Conservation (phyloP, 1,139 yeast genomes). For the Insectozyma bohioensis region DNA sequence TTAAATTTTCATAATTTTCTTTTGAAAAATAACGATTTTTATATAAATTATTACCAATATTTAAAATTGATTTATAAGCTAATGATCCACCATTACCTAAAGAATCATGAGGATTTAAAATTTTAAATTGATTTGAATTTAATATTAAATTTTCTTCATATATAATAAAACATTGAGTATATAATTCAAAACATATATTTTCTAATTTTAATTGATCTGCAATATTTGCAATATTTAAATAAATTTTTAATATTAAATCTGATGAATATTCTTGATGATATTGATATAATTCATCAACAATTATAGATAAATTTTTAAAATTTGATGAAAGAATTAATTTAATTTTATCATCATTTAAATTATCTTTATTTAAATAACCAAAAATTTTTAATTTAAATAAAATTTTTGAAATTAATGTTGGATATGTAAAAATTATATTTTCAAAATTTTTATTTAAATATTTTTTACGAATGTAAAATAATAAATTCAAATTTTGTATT, state of each 20-base stretch:
- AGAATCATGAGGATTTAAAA: constrained; percentile 36
- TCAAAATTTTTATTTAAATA: constrained; percentile 54
- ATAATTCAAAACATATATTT: constrained; percentile 77
- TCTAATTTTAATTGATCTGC: constrained; percentile 71
- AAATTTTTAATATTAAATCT: constrained; percentile 50
- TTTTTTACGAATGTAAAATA: constrained; percentile 55
- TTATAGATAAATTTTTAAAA: constrained; percentile 73
- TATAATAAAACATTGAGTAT: constrained; percentile 81
- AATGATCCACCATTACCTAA: constrained; percentile 35
- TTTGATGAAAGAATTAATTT: constrained; percentile 44
- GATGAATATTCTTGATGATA: constrained; percentile 47
- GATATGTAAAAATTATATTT: constrained; percentile 66
- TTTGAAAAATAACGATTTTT: constrained; percentile 54
- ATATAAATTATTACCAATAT: constrained; percentile 64
- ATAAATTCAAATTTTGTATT: constrained; percentile 49
- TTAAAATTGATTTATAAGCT: constrained; percentile 38
- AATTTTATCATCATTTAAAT: constrained; percentile 15
- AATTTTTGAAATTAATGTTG: constrained; percentile 65
- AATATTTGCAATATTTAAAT: constrained; percentile 57
- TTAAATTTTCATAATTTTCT: constrained; percentile 76
- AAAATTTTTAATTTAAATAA: constrained; percentile 60
- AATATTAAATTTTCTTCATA: constrained; percentile 71
- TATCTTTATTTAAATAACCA: constrained; percentile 27
- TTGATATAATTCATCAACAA: constrained; percentile 66
- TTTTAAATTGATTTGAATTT: constrained; percentile 18